Base-by-base conservation (phyloP, 306 rosid genomes). In the Psophocarpus tetragonolobus region DNA sequence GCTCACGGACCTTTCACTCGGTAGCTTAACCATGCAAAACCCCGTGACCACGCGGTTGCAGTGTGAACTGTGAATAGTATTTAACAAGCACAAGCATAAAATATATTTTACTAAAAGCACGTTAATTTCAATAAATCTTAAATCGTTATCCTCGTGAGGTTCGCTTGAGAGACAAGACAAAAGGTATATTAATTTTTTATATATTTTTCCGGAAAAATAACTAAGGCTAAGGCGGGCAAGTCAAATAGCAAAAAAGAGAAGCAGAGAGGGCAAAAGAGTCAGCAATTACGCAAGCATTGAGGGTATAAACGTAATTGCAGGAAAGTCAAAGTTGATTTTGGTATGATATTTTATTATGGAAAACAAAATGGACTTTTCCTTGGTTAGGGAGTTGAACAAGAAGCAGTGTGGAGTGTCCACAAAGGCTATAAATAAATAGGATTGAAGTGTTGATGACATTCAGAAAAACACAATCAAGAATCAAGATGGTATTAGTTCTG, bases 221-320 rank as follows among this genome's bases (percentile, higher is more conserved):
- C 18, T 44, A 44, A 13, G 4, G 2, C 1, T 14, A 15, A 1
- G 53, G 53, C 6, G 20, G 5, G n/a, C 2, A 3, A 4, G 11
- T 8, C n/a, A 13, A 24, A 36, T 35, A 35, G 26, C 33, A 6
- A 67, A 67, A 7, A 24, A 23, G 39, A 24, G n/a, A 14, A 33
- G 6, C 20, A 20, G 3, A 23, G 36, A 60, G 3, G 3, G 5
- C 68, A 42, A 75, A 0, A 5, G 21, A 54, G 36, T 84, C 8
- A 84, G 68, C 77, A 48, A 6, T 56, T 80, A 76, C 41, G 82
- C 13, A 66, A 72, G 68, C 70, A 57, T 6, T 2, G 12, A 45
- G 64, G 60, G 62, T 5, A 70, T 18, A 45, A 1, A 1, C 5
- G 67, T 80, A 15, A 13, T 63, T 70, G 3, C 11, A 6, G 0